phyloP scores from a whole-genome alignment of 176 grass and related monocot species.

The Triticum aestivum region IWGSC_CS_RefSeq_v2.1 NC_057795.1:542142089-542142588 shows the following conservation, averaged over 20 bases:
- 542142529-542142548: background rate
- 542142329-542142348: background rate
- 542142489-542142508: background rate
- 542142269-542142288: background rate
- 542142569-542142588: constrained; percentile 10
- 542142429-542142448: background rate
- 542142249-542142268: background rate
- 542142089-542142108: constrained; percentile 44
- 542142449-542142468: background rate
- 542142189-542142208: background rate
- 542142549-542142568: background rate
- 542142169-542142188: constrained; percentile 92
- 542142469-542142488: background rate
- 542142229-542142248: background rate
- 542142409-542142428: background rate
- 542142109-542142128: constrained; percentile 64
- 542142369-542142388: background rate
- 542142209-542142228: constrained; percentile 18
- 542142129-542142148: constrained; percentile 90
- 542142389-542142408: background rate
- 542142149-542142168: constrained; percentile 73
- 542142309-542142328: background rate
- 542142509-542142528: background rate
- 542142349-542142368: background rate
- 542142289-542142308: background rate